phyloP scores from a whole-genome alignment of 257 asterid genomes.

The Solanum commersonii region DNA sequence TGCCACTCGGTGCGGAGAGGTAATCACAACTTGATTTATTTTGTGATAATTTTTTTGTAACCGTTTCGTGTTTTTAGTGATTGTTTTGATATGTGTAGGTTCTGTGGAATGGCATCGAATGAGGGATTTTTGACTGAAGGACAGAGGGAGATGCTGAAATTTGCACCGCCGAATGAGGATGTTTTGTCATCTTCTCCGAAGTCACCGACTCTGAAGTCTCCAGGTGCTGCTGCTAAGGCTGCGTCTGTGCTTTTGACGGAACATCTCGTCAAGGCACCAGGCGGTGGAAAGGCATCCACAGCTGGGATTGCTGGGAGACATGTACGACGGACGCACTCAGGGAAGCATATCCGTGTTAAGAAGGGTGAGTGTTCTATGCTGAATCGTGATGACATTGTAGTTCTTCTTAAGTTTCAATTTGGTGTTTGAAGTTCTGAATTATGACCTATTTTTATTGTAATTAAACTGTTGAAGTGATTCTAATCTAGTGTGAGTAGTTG shows the following conservation, averaged over 20 bases:
- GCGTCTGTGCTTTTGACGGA: conserved; percentile 29
- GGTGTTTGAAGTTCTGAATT: neutral
- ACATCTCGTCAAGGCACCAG: conserved; percentile 59
- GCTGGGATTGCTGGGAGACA: conserved; percentile 60
- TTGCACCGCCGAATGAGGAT: conserved; percentile 70
- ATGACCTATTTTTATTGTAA: neutral
- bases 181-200: conserved; percentile 61
- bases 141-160: conserved; percentile 74
- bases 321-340: conserved; percentile 74
- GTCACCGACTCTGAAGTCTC: conserved; percentile 43
- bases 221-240: conserved; percentile 19
- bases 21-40: neutral
- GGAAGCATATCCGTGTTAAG: conserved; percentile 62
- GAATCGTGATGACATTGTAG: neutral
- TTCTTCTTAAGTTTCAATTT: neutral
- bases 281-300: conserved; percentile 53
- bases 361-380: conserved; percentile 43
- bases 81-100: neutral
- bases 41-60: neutral
- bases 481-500: neutral
- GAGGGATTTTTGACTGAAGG: conserved; percentile 86
- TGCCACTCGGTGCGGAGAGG: conserved; percentile 21
- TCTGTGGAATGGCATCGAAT: conserved; percentile 53
- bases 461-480: neutral
- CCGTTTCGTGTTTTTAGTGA: neutral